Percentiles rank a stretch among this genome's conserved stretches.
Evolutionary conservation across 768 basidiomycete species (phyloP).

Genomic region (Sistotremastrum niveocremeum): DNA sequence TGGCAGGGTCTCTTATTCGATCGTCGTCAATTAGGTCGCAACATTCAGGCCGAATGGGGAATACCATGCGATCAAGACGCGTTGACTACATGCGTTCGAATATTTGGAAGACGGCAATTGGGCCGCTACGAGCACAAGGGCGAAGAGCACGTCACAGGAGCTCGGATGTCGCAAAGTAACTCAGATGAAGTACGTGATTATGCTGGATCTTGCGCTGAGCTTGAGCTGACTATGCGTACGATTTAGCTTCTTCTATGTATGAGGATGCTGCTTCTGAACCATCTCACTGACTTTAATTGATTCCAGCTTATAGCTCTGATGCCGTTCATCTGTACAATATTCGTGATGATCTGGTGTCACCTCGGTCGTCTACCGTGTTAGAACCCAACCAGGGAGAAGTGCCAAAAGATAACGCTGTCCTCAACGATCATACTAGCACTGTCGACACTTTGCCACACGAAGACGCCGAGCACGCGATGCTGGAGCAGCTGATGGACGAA

Average conservation of each 20-base stretch:
- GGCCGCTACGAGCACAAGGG: slow-evolving; percentile 22
- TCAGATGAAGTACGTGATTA: slow-evolving; percentile 51
- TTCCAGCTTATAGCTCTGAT: slow-evolving; percentile 58
- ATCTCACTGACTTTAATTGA: not conserved
- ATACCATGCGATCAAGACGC: slow-evolving; percentile 32
- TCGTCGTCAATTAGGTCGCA: slow-evolving; percentile 53
- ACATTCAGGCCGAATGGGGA: slow-evolving; percentile 60
- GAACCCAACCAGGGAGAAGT: slow-evolving; percentile 8
- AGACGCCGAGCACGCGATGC: too few relatives aligned
- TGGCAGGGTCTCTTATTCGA: slow-evolving; percentile 71
- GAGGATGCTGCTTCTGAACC: slow-evolving; percentile 13
- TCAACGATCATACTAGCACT: not conserved
- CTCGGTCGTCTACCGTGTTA: slow-evolving; percentile 7
- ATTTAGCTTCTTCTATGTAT: slow-evolving; percentile 49
- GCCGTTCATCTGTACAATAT: slow-evolving; percentile 65
- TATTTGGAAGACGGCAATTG: slow-evolving; percentile 44
- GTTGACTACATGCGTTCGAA: slow-evolving; percentile 67
- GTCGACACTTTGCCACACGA: not conserved
- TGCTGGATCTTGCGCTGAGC: slow-evolving; percentile 2
- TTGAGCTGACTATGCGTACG: slow-evolving; percentile 6
- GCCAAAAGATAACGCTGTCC: not conserved
- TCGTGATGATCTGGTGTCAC: slow-evolving; percentile 36
- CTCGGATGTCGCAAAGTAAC: slow-evolving; percentile 54
- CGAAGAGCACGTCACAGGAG: slow-evolving; percentile 60
- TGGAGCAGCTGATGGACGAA: slow-evolving; percentile 1